These are phyloP conservation scores for Iris pallida DNA, from an alignment of 116 monocot genomes.

Conservation along the genomic window DNA sequence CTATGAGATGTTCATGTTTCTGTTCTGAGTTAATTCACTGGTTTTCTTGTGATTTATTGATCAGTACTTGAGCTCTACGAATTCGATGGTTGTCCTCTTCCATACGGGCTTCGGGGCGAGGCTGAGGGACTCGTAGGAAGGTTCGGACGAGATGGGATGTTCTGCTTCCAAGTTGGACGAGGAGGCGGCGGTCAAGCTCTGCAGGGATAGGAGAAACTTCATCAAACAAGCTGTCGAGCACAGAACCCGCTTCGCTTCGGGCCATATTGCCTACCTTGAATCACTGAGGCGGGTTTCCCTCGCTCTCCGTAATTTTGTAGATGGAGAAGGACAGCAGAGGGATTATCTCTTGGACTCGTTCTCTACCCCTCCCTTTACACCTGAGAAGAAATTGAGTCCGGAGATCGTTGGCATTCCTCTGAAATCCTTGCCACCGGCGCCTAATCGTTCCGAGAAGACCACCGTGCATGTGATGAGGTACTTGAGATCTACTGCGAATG, in stretches of 20 bases:
- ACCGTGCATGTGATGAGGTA: conserved; percentile 38
- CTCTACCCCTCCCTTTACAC: conserved; percentile 62
- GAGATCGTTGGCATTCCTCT: conserved; percentile 39
- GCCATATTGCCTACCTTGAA: conserved; percentile 71
- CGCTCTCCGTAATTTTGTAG: conserved; percentile 56
- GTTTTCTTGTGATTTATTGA: no score
- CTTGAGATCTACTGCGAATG: conserved; percentile 46
- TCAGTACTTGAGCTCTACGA: no score
- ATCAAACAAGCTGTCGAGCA: conserved; percentile 76
- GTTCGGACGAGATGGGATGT: conserved; percentile 68
- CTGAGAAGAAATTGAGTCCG: conserved; percentile 60
- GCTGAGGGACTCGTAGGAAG: conserved; percentile 36
- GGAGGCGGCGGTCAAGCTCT: conserved; percentile 64
- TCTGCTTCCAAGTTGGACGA: conserved; percentile 82
- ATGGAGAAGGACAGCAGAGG: conserved; percentile 45
- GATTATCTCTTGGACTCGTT: conserved; percentile 50
- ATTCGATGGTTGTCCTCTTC: neutral
- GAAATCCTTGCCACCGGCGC: conserved; percentile 21
- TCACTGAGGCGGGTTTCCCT: conserved; percentile 56
- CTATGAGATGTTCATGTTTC: no score
- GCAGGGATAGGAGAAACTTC: conserved; percentile 76
- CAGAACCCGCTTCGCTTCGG: conserved; percentile 55
- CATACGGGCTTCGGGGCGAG: conserved; percentile 18
- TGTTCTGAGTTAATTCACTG: no score
- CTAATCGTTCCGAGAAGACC: conserved; percentile 30